Evolutionary conservation across 495 filamentous ascomycete species (phyloP), one percentile per base, ranked within the genome.

Genomic region (Podospora appendiculata): DNA sequence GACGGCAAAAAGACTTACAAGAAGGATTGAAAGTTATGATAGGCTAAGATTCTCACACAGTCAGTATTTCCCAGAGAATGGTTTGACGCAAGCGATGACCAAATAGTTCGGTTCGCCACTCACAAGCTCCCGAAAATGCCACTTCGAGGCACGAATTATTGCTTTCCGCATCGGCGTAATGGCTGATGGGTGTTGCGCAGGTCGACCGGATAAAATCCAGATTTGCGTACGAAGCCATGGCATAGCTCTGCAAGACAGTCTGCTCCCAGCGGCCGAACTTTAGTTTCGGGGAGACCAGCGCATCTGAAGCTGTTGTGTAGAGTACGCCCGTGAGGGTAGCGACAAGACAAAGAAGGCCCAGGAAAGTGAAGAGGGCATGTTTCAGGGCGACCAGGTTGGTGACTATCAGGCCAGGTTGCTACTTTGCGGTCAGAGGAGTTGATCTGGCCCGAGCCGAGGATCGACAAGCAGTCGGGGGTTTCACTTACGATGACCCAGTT

Each of bases 221-320:
- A 56, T 86, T 85, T 34, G 76, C 79, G 50, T 85, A 90, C 6
- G 65, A 64, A 6, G 82, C 63, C 42, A 66, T 67, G 4, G 89
- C 84, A 6, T 72, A 60, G 25, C 82, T 84, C 36, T 63, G 59
- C n/a, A 90, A 58, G 1, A 67, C 25, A 32, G 48, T 66, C 9
- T 58, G 32, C 34, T 81, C 56, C 60, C 69, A 67, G 1, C 65
- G 55, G n/a, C 79, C 76, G 55, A 72, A 75, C 32, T 71, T 76
- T 2, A 89, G 70, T 53, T 82, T 79, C 9, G 87, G 87, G 17
- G 83, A 73, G 0, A 90, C 84, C 47, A 90, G 60, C 4, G 85
- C 81, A 57, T 87, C 81, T 0, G 84, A 83, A 0, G 87, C 86
- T 8, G 86, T 86, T 2, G 85, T 87, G 58, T 89, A 91, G 8